A percentile compares a stretch with the other conserved stretches of the same genome.
These are phyloP conservation scores for Verruconis gallopava DNA, from an alignment of 2,329 filamentous ascomycete species.

Conservation along the genomic window DNA sequence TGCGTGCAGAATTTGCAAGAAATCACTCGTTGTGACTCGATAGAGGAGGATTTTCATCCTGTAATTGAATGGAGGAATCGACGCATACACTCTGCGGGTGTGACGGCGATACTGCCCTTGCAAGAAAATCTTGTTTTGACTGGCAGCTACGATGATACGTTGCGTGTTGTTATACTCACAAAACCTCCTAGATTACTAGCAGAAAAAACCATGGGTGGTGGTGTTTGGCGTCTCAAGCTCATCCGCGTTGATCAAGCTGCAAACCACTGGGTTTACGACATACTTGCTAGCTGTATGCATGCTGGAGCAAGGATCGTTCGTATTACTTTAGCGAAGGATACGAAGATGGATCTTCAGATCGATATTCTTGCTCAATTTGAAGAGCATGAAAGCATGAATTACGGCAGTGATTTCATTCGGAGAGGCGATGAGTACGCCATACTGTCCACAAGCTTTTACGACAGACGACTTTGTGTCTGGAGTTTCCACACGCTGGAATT, in stretches of 20 bases:
- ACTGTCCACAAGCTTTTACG: constrained; percentile 67
- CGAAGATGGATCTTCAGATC: constrained; percentile 20
- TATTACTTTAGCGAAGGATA: constrained; percentile 21
- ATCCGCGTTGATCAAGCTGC: constrained; percentile 24
- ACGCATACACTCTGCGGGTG: constrained; percentile 63
- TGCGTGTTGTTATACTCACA: constrained; percentile 48
- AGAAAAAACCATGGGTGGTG: constrained; percentile 56
- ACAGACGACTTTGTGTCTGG: constrained; percentile 59
- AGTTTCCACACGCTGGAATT: constrained; percentile 1
- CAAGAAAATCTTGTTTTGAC: constrained; percentile 53
- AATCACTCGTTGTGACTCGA: constrained; percentile 8
- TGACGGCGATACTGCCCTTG: constrained; percentile 74
- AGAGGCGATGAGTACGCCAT: constrained; percentile 28
- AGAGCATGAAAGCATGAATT: constrained; percentile 90
- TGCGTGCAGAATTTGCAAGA: constrained; percentile 12
- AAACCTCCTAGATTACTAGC: constrained; percentile 42
- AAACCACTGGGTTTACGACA: constrained; percentile 14
- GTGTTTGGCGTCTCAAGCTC: constrained; percentile 75
- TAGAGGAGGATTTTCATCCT: constrained; percentile 7
- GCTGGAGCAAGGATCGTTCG: constrained; percentile 59
- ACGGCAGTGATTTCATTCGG: constrained; percentile 61
- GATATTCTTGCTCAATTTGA: constrained; percentile 65
- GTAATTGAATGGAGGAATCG: constrained; percentile 30
- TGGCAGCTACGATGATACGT: constrained; percentile 79
- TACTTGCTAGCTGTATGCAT: constrained; percentile 93